Base-by-base conservation (phyloP, 2,329 filamentous ascomycete genomes). In the Beauveria pseudobassiana region DNA sequence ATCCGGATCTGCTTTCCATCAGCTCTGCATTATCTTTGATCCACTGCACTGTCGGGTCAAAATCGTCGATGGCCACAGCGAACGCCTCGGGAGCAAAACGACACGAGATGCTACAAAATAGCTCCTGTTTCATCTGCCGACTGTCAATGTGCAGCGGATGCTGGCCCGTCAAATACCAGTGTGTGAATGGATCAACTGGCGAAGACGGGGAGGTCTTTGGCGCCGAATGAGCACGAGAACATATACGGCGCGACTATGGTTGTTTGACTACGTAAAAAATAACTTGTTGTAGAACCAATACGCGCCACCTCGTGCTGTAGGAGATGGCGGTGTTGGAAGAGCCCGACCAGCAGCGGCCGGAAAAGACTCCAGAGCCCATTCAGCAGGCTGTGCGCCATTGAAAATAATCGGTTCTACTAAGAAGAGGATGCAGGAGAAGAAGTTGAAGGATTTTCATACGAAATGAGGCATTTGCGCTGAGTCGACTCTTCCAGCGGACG, bases 81-180 rank as follows among this genome's bases (percentile, higher is more conserved):
- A 82, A 83, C 26, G 72, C 70, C 62, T 82, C 80, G 0, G 81
- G 81, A 8, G 79, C 80, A 38, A 81, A 74, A 1, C 81, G 73
- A 64, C 83, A 83, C 20, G 80, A 78, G 5, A 82, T 74, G 62
- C 78, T 79, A 8, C 18, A 78, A 77, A 0, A 80, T 73, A 2
- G 77, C 77, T 1, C 75, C 78, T 0, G 77, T 79, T 43, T 72
- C 65, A 18, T 69, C 64, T 1, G 73, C 73, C 72, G 62, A 40
- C 78, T 71, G 59, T 78, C 72, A 49, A 80, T 67, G 63, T 80
- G 78, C 5, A 81, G 66, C 0, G 78, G 78, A 24, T 75, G 69
- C 9, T 70, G 69, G 3, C 67, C 65, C 3, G 56, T 62, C 0
- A 66, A 76, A 77, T 18, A 78, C 64, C 12, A 78, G 63, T 2